These are phyloP conservation scores for Tolypocladium album DNA, from an alignment of 2,329 filamentous ascomycete genomes.

Conservation along the genomic window DNA sequence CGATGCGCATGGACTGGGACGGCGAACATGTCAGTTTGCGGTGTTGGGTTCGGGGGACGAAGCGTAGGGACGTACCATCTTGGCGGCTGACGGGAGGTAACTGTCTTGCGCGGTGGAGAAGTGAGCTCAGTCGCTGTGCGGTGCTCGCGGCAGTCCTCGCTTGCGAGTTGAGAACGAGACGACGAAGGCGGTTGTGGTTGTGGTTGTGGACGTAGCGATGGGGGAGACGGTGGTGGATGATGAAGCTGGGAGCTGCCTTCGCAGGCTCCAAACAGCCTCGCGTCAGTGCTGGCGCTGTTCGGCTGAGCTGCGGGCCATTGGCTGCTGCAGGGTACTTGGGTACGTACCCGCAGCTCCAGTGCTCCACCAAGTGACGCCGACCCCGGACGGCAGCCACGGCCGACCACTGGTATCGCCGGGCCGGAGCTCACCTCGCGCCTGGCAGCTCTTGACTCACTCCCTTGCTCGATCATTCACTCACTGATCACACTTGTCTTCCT, in stretches of 20 bases:
- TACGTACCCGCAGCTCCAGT: not conserved
- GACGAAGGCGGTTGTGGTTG: not conserved
- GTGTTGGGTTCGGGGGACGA: not conserved
- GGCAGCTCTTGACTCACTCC: not conserved
- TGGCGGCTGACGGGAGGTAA: constrained; percentile 14
- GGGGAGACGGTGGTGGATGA: constrained; percentile 3
- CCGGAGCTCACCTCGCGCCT: not conserved
- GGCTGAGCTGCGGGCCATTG: not conserved
- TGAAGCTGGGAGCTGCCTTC: constrained; percentile 4
- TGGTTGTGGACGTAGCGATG: constrained; percentile 2
- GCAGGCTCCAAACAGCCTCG: constrained; percentile 18
- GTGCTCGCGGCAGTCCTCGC: not conserved
- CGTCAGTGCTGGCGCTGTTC: constrained; percentile 4
- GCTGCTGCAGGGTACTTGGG: not conserved
- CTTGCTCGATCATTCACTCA: not conserved
- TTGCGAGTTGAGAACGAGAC: not conserved
- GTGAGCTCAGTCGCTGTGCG: not conserved
- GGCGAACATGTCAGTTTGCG: constrained; percentile 8
- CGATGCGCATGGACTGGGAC: constrained; percentile 74
- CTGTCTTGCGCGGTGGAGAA: not conserved
- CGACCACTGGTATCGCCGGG: not conserved
- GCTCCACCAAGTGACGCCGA: constrained; percentile 3
- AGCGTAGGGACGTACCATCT: constrained; percentile 34
- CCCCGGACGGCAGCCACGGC: not conserved
- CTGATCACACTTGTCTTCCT: too few species aligned